Evolutionary conservation across 108 stramenopile species (phyloP).

Genomic region (Conticribra guillardii): DNA sequence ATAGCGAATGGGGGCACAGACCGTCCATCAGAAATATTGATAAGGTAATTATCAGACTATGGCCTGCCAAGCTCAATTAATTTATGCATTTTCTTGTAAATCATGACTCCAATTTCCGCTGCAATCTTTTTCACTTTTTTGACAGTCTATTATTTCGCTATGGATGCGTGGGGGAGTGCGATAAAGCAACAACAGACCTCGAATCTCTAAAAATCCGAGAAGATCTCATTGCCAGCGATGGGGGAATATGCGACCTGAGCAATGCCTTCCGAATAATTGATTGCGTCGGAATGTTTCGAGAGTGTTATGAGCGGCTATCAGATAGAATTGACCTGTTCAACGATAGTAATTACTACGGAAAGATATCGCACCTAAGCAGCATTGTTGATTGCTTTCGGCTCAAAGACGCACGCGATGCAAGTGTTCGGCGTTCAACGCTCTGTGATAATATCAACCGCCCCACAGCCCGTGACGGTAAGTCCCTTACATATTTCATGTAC

Average conservation of each 20-base stretch:
- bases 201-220: slow-evolving; percentile 19
- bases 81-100: too few relatives aligned
- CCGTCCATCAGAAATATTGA: slow-evolving; percentile 46
- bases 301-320: slow-evolving; percentile 32
- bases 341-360: slow-evolving; percentile 3
- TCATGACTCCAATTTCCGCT: too few relatives aligned
- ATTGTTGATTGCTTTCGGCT: slow-evolving; percentile 44
- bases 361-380: slow-evolving; percentile 41
- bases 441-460: slow-evolving; percentile 18
- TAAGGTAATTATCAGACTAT: slow-evolving; percentile 24
- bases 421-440: slow-evolving; percentile 25
- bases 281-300: slow-evolving; percentile 47
- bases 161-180: slow-evolving; percentile 54
- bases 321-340: slow-evolving; percentile 24
- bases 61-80: too few relatives aligned
- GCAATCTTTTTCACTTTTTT: slow-evolving; percentile 15
- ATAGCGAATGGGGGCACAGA: slow-evolving; percentile 42
- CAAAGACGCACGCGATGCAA: slow-evolving; percentile 37
- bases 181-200: slow-evolving; percentile 25
- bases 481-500: too few relatives aligned
- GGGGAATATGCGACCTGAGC: slow-evolving; percentile 41
- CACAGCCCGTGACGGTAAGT: slow-evolving; percentile 17
- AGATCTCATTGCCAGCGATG: slow-evolving; percentile 35
- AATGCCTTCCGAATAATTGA: slow-evolving; percentile 43
- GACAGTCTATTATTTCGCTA: slow-evolving; percentile 48